Percentiles rank a stretch among this genome's conserved stretches.
Evolutionary conservation across 306 rosid genomes (phyloP).

Genomic region (Fragaria nilgerrensis): DNA sequence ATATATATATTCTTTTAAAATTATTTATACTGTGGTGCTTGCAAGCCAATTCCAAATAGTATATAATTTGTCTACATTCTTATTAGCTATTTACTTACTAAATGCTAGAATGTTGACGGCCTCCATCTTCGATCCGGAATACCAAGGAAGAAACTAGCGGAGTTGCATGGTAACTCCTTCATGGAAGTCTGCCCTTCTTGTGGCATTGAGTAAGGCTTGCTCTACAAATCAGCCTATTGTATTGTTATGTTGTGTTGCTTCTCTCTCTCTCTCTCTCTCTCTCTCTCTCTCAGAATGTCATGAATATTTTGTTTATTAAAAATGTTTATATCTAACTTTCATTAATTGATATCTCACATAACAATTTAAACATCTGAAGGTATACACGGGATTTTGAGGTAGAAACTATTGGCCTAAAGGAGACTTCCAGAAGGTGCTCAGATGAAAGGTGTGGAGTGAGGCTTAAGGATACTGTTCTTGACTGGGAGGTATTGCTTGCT

Average conservation of each 20-base stretch:
- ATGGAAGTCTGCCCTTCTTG: constrained; percentile 94
- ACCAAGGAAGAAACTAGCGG: constrained; percentile 92
- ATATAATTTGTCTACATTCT: neutral
- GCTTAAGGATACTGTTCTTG: constrained; percentile 96
- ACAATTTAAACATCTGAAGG: constrained; percentile 41
- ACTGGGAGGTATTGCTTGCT: constrained; percentile 81
- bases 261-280: neutral
- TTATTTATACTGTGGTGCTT: neutral
- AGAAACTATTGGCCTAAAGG: constrained; percentile 91
- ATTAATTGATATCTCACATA: constrained; percentile 24
- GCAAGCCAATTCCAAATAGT: neutral
- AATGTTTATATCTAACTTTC: neutral
- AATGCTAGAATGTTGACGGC: constrained; percentile 91
- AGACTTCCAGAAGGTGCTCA: constrained; percentile 82
- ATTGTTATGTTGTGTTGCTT: neutral
- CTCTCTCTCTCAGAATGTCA: constrained; percentile 2
- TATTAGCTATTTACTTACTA: constrained; percentile 7
- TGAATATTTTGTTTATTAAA: constrained; percentile 5
- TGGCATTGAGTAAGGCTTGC: constrained; percentile 74
- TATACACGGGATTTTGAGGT: constrained; percentile 95
- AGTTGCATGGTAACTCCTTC: constrained; percentile 95
- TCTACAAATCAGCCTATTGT: constrained; percentile 5
- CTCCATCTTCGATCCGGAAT: constrained; percentile 98
- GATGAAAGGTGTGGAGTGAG: constrained; percentile 62
- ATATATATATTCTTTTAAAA: too few relatives aligned